Base-by-base conservation (phyloP, 2,329 filamentous ascomycete genomes). In the Cryphonectria nitschkei region DNA sequence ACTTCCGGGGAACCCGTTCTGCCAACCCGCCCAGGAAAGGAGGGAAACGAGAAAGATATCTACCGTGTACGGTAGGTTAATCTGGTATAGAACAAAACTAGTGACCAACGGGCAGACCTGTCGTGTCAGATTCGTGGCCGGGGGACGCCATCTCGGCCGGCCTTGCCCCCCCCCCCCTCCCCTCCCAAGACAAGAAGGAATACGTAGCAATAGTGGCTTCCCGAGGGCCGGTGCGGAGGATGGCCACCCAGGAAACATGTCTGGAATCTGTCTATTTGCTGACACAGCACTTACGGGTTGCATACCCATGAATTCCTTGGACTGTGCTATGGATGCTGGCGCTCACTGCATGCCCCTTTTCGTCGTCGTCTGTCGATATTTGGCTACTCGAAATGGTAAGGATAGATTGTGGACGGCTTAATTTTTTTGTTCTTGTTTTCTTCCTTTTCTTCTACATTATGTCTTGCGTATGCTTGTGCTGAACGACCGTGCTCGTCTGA, bases 1-100 rank as follows among this genome's bases (percentile, higher is more conserved):
- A 65, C 63, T 52, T 56, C 65, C 64, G 60, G 70, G 65, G 65
- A 16, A n/a, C 34, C 60, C 67, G 61, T 43, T 26, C 5, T 52
- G 19, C 37, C 46, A 50, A 16, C 39, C 61, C 39, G 39, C 32
- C 13, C 39, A 46, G 34, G 4, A 13, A 26, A 39, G 26, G 13
- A 39, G 26, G 13, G 34, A 16, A 34, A 39, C 8, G 19, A 60
- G 26, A n/a, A 50, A 9, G 22, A 1, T 16, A 22, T 50, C 46
- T 22, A n/a, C 16, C 37, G 37, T 39, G 37, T 39, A 39, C 11
- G 37, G 22, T 8, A n/a, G 46, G 46, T 46, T 46, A 7, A 16
- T 46, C 16, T 46, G 41, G 19, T 52, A 9, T 29, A 29, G 9
- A 29, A 29, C 52, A 29, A 29, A 34, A 32, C 29, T 58, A 58